Evolutionary conservation across 495 filamentous ascomycete species (phyloP), one percentile per base, ranked within the genome.

Genomic region (Penicillium lividum): DNA sequence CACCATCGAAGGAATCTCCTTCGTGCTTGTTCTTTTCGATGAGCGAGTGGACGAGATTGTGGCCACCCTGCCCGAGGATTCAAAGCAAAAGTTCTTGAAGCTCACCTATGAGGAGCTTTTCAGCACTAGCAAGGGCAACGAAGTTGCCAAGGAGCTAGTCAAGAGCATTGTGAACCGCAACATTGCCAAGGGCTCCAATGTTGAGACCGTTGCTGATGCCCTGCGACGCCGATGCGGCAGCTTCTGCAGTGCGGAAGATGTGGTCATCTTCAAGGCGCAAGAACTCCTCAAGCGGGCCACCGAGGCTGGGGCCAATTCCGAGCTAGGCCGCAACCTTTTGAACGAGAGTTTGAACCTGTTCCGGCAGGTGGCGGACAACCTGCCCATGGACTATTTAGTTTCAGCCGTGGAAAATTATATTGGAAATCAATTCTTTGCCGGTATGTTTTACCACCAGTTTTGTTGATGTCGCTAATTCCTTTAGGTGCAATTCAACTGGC

Each of bases 111-210:
- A 96, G 68, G 79, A 82, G 31, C 84, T 99, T 1, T 98, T 97
- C 72, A 89, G 89, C 16, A 85, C 87, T 29, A 70, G 75, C 31
- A 80, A 81, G 38, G 94, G 95, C 9, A 91, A 92, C 57, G 90
- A 96, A 25, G 83, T 98, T n/a, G 95, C 93, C 22, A 96, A 96
- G 74, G 88, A 96, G 56, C 78, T 99, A 3, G 95, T 99, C 40
- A 98, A 97, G 71, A 93, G 93, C 2, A 97, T 99, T 61, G 94
- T 99, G 54, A 98, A 98, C 73, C 82, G 92, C 38, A 98, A 95
- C 71, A 98, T 99, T 66, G 90, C 91, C 40, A 93, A 88, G 61
- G 94, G 94, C 25, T 89, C 92, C 25, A 98, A 97, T 63, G 93
- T 99, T 16, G 94, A 99, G 71, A 97, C 92, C 0, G 90, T 99